A percentile compares a stretch with the other conserved stretches of the same genome.
phyloP scores from a whole-genome alignment of 805 yeast genomes.

The Cyberlindnera galapagoensis region DNA sequence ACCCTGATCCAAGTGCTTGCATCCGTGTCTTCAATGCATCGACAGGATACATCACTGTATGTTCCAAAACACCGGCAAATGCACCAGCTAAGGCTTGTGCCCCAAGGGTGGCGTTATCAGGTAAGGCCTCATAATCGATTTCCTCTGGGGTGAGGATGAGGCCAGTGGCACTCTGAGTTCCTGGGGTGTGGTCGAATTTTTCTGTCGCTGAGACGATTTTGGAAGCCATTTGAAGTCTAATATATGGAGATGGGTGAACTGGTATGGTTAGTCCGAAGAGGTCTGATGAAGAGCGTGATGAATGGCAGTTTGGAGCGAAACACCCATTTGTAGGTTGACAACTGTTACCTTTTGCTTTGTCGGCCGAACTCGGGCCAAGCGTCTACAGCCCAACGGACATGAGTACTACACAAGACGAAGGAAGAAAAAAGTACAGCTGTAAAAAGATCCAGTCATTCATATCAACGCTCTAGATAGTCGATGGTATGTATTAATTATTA shows the following conservation, averaged over 20 bases:
- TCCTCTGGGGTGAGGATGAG: slow-evolving; percentile 31
- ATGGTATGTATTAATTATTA: too few relatives aligned
- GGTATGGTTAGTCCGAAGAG: too few relatives aligned
- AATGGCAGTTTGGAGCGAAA: too few relatives aligned
- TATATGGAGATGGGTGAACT: not conserved
- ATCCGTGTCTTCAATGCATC: slow-evolving; percentile 93
- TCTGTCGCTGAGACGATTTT: not conserved
- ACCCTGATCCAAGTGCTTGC: slow-evolving; percentile 41
- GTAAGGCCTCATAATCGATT: slow-evolving; percentile 87
- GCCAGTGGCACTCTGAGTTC: not conserved
- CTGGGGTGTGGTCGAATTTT: not conserved
- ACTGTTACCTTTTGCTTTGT: too few relatives aligned
- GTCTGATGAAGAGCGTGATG: too few relatives aligned
- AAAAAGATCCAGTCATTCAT: too few relatives aligned
- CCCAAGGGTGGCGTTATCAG: slow-evolving; percentile 73
- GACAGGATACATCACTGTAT: slow-evolving; percentile 92
- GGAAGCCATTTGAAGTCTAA: not conserved
- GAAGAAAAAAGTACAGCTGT: too few relatives aligned
- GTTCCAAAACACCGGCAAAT: slow-evolving; percentile 97
- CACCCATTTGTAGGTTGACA: too few relatives aligned
- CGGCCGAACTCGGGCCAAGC: too few relatives aligned
- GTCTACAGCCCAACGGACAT: too few relatives aligned
- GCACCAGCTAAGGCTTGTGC: slow-evolving; percentile 92
- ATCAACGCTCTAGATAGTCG: too few relatives aligned
- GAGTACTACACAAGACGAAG: too few relatives aligned